phyloP scores from a whole-genome alignment of 306 rosid species.

The Castanea mollissima region DNA sequence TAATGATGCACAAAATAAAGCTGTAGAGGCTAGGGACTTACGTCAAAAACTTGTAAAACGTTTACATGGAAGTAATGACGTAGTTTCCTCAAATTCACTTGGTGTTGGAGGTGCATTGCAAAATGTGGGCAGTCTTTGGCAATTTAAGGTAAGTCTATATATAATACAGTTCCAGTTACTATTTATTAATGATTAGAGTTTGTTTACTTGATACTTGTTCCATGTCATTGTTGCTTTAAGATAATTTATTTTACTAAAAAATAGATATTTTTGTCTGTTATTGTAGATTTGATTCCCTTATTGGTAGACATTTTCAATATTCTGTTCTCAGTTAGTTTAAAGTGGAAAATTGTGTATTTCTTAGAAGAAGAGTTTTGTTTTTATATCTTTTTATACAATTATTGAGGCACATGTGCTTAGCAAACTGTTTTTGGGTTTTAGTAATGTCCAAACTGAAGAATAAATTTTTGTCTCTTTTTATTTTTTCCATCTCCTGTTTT shows the following conservation, averaged over 20 bases:
- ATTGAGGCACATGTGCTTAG: neutral
- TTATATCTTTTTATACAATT: no score
- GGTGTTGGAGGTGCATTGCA: slow-evolving; percentile 77
- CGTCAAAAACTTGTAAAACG: slow-evolving; percentile 74
- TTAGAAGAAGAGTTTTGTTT: no score
- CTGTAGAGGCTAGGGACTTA: slow-evolving; percentile 80
- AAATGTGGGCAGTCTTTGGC: slow-evolving; percentile 74
- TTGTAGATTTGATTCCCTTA: neutral
- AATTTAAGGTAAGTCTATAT: slow-evolving; percentile 51
- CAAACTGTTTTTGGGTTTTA: neutral
- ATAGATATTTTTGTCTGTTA: neutral
- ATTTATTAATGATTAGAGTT: neutral
- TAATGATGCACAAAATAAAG: slow-evolving; percentile 92
- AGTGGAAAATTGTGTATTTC: no score
- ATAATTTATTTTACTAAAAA: neutral
- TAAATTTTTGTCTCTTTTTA: neutral
- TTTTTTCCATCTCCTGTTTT: no score
- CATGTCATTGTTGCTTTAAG: neutral
- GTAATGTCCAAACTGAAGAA: neutral
- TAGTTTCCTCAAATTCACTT: slow-evolving; percentile 51
- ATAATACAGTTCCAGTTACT: slow-evolving; percentile 16
- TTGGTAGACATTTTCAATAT: no score
- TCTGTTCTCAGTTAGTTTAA: no score
- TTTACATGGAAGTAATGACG: slow-evolving; percentile 61
- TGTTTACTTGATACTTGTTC: neutral